Percentiles rank a stretch among this genome's conserved stretches.
Evolutionary conservation across 257 asterid genomes (phyloP).

Genomic region (Primulina tabacum): DNA sequence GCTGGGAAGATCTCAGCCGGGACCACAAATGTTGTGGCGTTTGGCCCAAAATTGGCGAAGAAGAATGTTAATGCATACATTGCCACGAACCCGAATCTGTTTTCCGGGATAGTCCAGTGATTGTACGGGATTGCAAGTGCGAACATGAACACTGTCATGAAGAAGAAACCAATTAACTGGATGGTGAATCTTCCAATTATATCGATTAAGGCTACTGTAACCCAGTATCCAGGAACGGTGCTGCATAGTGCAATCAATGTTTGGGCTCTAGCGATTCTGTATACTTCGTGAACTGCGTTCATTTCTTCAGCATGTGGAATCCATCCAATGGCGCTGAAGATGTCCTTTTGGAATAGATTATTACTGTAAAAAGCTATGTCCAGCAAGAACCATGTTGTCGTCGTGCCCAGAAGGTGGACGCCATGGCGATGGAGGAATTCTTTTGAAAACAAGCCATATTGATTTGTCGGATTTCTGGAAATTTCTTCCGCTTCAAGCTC

Average conservation of each 20-base stretch:
- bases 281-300: slow-evolving; percentile 45
- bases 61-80: slow-evolving; percentile 43
- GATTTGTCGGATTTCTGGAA: background rate
- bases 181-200: slow-evolving; percentile 31
- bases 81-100: slow-evolving; percentile 33
- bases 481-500: slow-evolving; percentile 57
- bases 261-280: slow-evolving; percentile 37
- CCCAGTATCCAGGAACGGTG: slow-evolving; percentile 52
- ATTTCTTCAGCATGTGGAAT: slow-evolving; percentile 36
- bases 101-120: slow-evolving; percentile 28
- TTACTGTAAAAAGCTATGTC: slow-evolving; percentile 51
- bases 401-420: slow-evolving; percentile 38
- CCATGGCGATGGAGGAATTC: slow-evolving; percentile 40
- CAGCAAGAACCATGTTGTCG: slow-evolving; percentile 43
- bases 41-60: slow-evolving; percentile 53
- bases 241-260: slow-evolving; percentile 37
- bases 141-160: slow-evolving; percentile 47
- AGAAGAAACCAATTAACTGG: slow-evolving; percentile 41
- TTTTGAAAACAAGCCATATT: slow-evolving; percentile 35
- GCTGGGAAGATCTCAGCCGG: slow-evolving; percentile 49
- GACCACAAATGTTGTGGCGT: slow-evolving; percentile 49
- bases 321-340: slow-evolving; percentile 41
- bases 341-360: slow-evolving; percentile 44
- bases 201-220: slow-evolving; percentile 45
- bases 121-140: slow-evolving; percentile 40